Evolutionary conservation across 176 grass and related monocot species (phyloP), one percentile per base, ranked within the genome.

Genomic region (Thinopyrum elongatum): DNA sequence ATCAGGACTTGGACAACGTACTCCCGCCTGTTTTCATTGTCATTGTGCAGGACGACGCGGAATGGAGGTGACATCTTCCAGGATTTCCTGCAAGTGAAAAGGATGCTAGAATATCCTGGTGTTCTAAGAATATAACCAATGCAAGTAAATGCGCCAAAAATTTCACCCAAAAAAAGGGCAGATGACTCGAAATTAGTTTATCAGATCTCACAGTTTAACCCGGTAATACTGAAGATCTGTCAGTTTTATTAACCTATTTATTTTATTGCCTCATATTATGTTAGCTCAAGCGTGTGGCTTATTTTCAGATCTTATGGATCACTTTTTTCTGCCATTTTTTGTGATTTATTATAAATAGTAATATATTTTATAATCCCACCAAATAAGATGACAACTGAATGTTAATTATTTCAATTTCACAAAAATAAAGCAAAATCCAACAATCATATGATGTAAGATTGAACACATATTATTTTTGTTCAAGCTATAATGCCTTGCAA

Each of bases 1-100:
- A 97, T 97, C 89, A 97, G 88, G 82, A 99, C 97, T 74, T 97
- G 85, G 78, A 99, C 97, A 8, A 99, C 97, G 1, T 99, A 99
- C 85, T 97, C 94, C 0, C 97, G 89, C 87, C 91, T 96, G 85
- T 97, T 99, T 74, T 90, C 89, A 60, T 97, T 92, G 58, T 97
- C 94, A 12, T 99, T 96, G 63, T 99, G 97, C 70, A 97, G 88
- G 14, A 99, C 86, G 1, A 99, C 92, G 0, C 90, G 84, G 73
- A 91, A 99, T 13, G 94, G 97, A 31, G 97, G 92, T 0, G 88
- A 65, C 77, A 90, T 93, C 83, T 99, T 99, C 77, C 89, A 86
- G 35, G 77, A 90, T 91, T 94, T 99, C 88, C 97, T 97, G 82
- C 70, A 85, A 55, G 67, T 10, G 21, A 89, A 17, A 78, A 42